Percentiles rank a stretch among this genome's conserved stretches.
Evolutionary conservation across 2,329 filamentous ascomycete genomes (phyloP).

Genomic region (Fusarium circinatum): DNA sequence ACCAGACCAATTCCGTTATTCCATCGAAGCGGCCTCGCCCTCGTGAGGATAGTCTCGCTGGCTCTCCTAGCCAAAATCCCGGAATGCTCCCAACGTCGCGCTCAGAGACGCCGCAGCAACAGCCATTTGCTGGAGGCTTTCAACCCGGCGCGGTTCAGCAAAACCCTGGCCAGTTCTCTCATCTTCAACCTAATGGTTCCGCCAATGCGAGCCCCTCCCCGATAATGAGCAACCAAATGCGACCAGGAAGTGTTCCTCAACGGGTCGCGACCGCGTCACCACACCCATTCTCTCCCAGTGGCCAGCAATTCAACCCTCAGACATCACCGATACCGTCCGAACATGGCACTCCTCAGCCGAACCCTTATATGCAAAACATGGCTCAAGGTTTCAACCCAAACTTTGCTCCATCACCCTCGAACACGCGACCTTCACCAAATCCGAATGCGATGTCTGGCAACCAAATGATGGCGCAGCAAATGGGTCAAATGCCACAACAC

Average conservation of each 20-base stretch:
- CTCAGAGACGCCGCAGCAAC: constrained; percentile 90
- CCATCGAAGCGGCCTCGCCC: constrained; percentile 89
- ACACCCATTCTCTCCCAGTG: constrained; percentile 85
- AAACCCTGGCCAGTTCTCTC: constrained; percentile 77
- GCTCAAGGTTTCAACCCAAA: constrained; percentile 67
- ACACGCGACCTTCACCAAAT: constrained; percentile 65
- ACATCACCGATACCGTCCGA: constrained; percentile 82
- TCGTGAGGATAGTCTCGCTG: constrained; percentile 83
- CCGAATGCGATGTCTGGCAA: constrained; percentile 61
- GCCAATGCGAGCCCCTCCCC: constrained; percentile 91
- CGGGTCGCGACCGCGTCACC: constrained; percentile 92
- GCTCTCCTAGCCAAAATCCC: constrained; percentile 81
- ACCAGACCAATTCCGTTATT: constrained; percentile 86
- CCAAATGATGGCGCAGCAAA: constrained; percentile 66
- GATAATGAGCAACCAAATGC: constrained; percentile 85
- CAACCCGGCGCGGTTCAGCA: constrained; percentile 72
- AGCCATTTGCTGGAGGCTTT: constrained; percentile 75
- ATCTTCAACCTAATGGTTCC: constrained; percentile 83
- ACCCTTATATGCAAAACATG: constrained; percentile 73
- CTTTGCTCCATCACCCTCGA: constrained; percentile 67
- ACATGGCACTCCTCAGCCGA: constrained; percentile 79
- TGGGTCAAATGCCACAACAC: constrained; percentile 59
- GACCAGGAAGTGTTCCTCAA: constrained; percentile 76
- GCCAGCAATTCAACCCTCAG: constrained; percentile 76
- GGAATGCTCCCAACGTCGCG: constrained; percentile 83